Evolutionary conservation across 2,329 filamentous ascomycete species (phyloP).

Genomic region (Nothophoma quercina): DNA sequence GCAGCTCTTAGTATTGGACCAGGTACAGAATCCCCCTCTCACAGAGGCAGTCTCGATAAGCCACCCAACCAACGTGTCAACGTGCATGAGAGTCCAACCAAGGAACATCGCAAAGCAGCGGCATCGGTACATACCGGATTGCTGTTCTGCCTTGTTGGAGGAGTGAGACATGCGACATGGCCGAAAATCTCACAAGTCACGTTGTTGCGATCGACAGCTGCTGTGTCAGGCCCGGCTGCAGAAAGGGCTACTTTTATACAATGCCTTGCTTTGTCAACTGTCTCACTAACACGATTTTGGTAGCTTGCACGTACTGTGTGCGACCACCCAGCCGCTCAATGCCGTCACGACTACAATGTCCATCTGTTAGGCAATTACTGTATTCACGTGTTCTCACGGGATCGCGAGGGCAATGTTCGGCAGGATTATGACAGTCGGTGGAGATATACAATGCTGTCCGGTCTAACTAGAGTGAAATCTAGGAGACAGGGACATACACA

Average conservation of each 20-base stretch:
- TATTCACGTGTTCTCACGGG: too few relatives aligned
- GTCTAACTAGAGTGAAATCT: too few relatives aligned
- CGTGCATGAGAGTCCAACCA: constrained; percentile 5
- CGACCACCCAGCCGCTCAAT: constrained; percentile 1
- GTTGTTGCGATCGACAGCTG: constrained; percentile 7
- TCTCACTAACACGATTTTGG: constrained; percentile 12
- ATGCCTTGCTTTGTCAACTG: constrained; percentile 2
- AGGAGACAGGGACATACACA: too few relatives aligned
- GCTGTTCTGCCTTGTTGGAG: constrained; percentile 11
- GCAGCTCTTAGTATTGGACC: constrained; percentile 20
- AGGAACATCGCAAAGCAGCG: constrained; percentile 5
- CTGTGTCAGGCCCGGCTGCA: constrained; percentile 14
- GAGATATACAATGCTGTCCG: too few relatives aligned
- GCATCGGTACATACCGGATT: constrained; percentile 3
- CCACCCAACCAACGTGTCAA: constrained; percentile 8
- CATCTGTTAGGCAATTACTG: too few relatives aligned
- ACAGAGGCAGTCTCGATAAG: constrained; percentile 3
- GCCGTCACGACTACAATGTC: constrained; percentile 1
- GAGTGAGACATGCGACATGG: constrained; percentile 9
- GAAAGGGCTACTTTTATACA: constrained; percentile 12
- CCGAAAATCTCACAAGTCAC: constrained; percentile 15
- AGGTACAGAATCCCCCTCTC: constrained; percentile 14
- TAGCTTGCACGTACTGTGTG: constrained; percentile 10
- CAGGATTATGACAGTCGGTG: too few relatives aligned
- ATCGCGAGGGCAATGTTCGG: too few relatives aligned